Evolutionary conservation across 2,329 filamentous ascomycete species (phyloP).

Genomic region (Apiospora arundinis): DNA sequence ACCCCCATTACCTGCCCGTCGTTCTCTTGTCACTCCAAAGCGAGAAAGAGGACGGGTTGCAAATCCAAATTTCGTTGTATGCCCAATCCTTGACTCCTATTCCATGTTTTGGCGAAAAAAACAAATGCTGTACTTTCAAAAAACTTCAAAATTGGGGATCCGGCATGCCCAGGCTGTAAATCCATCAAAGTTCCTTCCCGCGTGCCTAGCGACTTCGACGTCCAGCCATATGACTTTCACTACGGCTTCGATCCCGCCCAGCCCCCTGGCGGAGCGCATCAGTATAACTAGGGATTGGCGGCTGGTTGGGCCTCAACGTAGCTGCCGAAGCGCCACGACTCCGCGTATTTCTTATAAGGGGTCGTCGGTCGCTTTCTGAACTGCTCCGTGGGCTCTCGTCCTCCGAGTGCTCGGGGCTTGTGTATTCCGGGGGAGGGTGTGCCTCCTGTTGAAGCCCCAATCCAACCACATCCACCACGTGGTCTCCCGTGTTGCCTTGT

Average conservation of each 20-base stretch:
- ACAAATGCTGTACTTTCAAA: constrained; percentile 9
- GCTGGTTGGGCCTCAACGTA: constrained; percentile 48
- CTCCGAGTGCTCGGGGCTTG: constrained; percentile 68
- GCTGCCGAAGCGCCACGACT: constrained; percentile 57
- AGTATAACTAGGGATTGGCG: constrained; percentile 84
- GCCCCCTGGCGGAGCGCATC: constrained; percentile 70
- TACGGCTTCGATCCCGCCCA: constrained; percentile 52
- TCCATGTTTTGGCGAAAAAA: constrained; percentile 7
- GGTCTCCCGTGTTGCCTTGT: constrained; percentile 42
- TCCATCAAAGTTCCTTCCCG: neutral
- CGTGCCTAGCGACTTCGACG: constrained; percentile 24
- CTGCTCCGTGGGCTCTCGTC: constrained; percentile 62
- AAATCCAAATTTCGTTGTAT: constrained; percentile 18
- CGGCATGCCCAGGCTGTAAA: neutral
- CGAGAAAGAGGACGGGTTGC: neutral
- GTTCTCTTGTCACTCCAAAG: neutral
- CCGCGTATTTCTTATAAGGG: constrained; percentile 57
- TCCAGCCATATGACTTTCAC: constrained; percentile 41
- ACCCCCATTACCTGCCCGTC: constrained; percentile 12
- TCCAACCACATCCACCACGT: constrained; percentile 46
- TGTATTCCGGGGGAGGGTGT: constrained; percentile 74
- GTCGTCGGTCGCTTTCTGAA: constrained; percentile 61
- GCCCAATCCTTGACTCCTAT: constrained; percentile 16
- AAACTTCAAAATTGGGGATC: neutral
- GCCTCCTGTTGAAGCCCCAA: constrained; percentile 60